Percentiles rank a stretch among this genome's conserved stretches.
phyloP scores from a whole-genome alignment of 2,329 filamentous ascomycete genomes.

The Rhexocercosporidium sp. region DNA sequence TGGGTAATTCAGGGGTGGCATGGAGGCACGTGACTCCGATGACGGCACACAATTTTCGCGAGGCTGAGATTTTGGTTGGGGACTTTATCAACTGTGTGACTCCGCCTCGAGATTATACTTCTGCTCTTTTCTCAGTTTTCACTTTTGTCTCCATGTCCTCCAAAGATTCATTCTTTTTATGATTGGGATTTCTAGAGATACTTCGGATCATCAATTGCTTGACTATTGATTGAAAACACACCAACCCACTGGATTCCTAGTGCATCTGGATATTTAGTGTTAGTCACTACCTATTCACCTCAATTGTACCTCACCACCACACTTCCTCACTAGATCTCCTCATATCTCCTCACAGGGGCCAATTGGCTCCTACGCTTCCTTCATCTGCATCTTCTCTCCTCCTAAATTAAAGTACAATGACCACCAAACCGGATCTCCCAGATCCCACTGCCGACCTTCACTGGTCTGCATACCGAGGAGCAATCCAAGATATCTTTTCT shows the following conservation, averaged over 20 bases:
- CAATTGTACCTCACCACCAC: background rate
- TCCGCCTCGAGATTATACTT: background rate
- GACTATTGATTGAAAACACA: background rate
- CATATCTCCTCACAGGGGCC: background rate
- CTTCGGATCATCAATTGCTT: background rate
- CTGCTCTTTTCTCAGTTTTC: background rate
- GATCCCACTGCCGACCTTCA: slow-evolving; percentile 63
- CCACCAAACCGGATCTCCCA: slow-evolving; percentile 44
- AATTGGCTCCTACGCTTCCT: background rate
- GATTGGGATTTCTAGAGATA: background rate
- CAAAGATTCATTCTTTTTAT: background rate
- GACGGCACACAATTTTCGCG: slow-evolving; percentile 16
- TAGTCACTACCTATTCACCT: slow-evolving; percentile 1
- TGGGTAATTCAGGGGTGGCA: background rate
- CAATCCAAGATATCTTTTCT: slow-evolving; percentile 65
- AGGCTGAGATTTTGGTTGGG: slow-evolving; percentile 12
- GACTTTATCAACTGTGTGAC: slow-evolving; percentile 4
- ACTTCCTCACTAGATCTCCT: background rate
- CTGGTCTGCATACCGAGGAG: slow-evolving; percentile 63
- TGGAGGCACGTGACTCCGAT: slow-evolving; percentile 20
- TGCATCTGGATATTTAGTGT: background rate
- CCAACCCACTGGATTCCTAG: background rate
- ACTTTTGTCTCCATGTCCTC: background rate
- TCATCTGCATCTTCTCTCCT: too few relatives aligned
- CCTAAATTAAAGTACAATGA: slow-evolving; percentile 20